Evolutionary conservation across 2,329 filamentous ascomycete genomes (phyloP), one percentile per base, ranked within the genome.

Genomic region (Alternaria novae-zelandiae): DNA sequence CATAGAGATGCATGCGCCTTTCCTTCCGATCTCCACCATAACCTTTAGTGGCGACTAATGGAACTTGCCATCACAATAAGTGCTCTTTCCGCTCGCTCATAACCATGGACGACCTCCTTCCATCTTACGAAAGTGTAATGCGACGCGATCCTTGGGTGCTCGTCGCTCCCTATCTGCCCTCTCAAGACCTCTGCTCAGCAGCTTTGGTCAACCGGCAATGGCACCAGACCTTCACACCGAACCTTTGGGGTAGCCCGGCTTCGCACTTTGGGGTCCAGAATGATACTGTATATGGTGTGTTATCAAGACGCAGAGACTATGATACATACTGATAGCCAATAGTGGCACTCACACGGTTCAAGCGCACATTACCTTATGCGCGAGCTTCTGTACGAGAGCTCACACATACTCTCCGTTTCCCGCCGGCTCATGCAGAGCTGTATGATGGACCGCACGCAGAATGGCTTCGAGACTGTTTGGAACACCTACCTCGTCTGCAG

Each of bases 211-310:
- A 84, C 69, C 83, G 79, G 57, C 79, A 81, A 80, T 89, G 87
- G 86, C 86, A 89, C 70, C 70, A 78, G 26, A 83, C 85, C n/a
- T 89, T 89, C 67, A 82, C 84, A 56, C 86, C 86, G 3, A 84
- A 86, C 65, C 81, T 90, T 2, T 90, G 88, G 88, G 87, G 87
- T 15, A 85, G 87, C 70, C 88, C 88, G 20, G 86, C 87, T 0
- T 88, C 86, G 9, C 87, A 89, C 74, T 89, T 89, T 72, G 86
- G 85, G 28, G 82, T 82, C 3, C 83, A 88, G 55, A 87, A 89
- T 70, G 87, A 89, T 71, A 85, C 83, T 9, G 86, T 89, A 28
- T 89, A 89, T 70, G 83, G 85, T 82, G 64, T 30, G 59, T 49
- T 25, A 25, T 36, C 25, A 20, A 54, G 1, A 17, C 9, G 20